Base-by-base conservation (phyloP, 768 basidiomycete species). In the Tephrocybe sp. region DNA sequence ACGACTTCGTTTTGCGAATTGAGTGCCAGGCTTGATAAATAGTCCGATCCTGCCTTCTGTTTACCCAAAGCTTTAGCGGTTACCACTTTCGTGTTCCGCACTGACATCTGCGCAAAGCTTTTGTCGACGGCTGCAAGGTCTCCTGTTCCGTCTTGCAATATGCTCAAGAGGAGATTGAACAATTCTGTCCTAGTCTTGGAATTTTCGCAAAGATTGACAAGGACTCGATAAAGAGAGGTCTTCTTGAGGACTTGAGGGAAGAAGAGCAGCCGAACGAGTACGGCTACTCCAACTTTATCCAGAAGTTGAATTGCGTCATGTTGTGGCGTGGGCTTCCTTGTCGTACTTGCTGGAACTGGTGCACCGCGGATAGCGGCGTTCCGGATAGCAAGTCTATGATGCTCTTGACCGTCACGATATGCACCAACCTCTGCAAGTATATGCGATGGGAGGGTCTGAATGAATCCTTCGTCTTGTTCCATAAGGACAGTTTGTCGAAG, bases 201-300 rank as follows among this genome's bases (percentile, higher is more conserved):
- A 65, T 99, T 99, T 71, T 98, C 95, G 72, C 94, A 99, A 7
- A 99, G 77, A 65, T 98, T 96, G 56, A 93, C 86, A 30, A 99
- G 83, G 1, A 97, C 86, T 63, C 88, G 90, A 67, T 93, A 91
- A 11, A 99, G 77, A 20, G 90, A 70, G 43, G 81, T 87, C 72
- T 93, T 94, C 70, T 84, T 85, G 53, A 92, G 74, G 18, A 93
- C 86, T 58, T 97, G 92, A 3, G 97, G 97, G 79, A 93, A 97
- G 78, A 99, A 99, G 18, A 99, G 79, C 7, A 98, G 81, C 45
- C 95, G 85, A 36, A 98, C 85, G 15, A 99, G 83, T 20, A 88
- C 86, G 0, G 94, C 90, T 40, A 98, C 81, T 12, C 93, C 92
- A 5, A 81, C 67, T 61, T 91, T 96, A 65, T 99, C 97, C 39